Conservation (phyloP, 1,139 yeast species). For the Spencermartinsiella ligniputridi region DNA sequence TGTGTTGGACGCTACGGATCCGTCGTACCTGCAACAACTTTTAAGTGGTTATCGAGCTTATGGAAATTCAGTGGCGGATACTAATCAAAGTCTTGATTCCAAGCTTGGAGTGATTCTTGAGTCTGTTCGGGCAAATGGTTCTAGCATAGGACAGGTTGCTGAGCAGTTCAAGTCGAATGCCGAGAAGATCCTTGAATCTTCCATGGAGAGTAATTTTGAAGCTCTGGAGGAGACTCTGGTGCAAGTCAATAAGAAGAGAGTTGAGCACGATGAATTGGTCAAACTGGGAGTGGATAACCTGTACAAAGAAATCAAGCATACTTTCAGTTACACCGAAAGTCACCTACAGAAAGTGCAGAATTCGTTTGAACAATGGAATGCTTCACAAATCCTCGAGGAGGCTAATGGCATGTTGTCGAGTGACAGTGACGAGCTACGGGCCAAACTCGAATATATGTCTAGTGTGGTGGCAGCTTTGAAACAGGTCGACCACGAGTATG, state of each 20-base stretch:
- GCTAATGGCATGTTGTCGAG: neutral
- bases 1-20: neutral
- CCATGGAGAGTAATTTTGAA: neutral
- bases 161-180: neutral
- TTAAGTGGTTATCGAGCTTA: neutral
- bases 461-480: conserved; percentile 6
- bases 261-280: conserved; percentile 1
- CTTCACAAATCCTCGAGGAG: neutral
- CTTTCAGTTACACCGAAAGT: neutral
- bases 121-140: neutral
- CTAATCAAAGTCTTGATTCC: neutral
- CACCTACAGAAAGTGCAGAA: conserved; percentile 6
- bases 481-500: neutral
- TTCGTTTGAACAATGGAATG: conserved; percentile 7
- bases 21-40: neutral
- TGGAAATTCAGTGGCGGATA: neutral
- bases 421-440: neutral
- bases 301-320: conserved; percentile 1
- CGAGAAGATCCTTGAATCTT: neutral
- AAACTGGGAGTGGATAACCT: neutral
- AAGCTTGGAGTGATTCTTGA: neutral
- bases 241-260: neutral
- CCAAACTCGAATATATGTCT: neutral
- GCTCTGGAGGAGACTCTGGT: neutral
- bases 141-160: neutral